phyloP scores from a whole-genome alignment of 139 green algal species.

The Chlorella sp. region DNA sequence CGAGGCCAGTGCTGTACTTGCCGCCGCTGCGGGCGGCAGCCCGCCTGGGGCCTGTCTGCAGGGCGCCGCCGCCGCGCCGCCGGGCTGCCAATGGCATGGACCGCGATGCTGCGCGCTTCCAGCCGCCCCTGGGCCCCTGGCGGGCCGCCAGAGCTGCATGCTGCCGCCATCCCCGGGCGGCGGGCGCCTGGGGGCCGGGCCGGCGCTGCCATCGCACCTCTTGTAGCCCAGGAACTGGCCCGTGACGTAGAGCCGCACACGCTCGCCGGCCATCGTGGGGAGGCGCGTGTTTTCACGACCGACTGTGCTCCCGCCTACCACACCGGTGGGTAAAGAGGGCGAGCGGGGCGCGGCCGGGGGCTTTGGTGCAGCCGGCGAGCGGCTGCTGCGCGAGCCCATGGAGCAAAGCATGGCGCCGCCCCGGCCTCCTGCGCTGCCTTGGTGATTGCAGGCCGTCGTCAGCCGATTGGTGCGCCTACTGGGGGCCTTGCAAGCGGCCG shows the following conservation, averaged over 20 bases:
- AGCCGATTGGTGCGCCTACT: too few species aligned
- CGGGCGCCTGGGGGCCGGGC: background rate
- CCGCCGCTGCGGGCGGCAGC: too few species aligned
- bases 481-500: too few species aligned
- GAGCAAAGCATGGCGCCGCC: too few species aligned
- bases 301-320: too few species aligned
- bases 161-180: background rate
- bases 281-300: too few species aligned
- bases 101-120: background rate
- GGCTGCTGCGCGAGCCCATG: too few species aligned
- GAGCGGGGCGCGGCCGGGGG: background rate
- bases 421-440: too few species aligned
- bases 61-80: background rate
- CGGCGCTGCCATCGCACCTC: conserved; percentile 38
- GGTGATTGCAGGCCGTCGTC: too few species aligned
- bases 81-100: background rate
- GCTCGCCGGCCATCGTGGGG: conserved; percentile 13
- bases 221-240: conserved; percentile 79
- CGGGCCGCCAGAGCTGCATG: background rate
- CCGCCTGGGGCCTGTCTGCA: background rate
- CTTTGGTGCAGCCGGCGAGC: background rate
- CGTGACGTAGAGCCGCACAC: conserved; percentile 68
- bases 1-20: background rate
- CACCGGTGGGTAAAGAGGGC: conserved; percentile 12
- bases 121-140: background rate